Evolutionary conservation across 495 filamentous ascomycete species (phyloP).

Genomic region (Penicillium lividum): DNA sequence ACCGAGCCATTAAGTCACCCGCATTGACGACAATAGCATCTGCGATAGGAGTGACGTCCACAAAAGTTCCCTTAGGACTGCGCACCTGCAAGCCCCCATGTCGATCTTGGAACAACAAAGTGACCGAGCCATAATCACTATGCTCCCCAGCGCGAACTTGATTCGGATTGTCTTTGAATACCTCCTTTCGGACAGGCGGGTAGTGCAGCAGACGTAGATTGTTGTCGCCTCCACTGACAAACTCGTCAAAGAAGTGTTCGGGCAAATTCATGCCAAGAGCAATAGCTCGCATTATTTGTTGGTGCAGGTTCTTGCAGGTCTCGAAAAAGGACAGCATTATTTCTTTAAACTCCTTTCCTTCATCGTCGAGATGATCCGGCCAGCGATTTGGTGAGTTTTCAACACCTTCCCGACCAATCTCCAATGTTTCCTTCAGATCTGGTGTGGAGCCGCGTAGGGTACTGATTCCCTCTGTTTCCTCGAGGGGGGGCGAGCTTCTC

Average conservation of each 20-base stretch:
- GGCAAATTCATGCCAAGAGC: constrained; percentile 79
- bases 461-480: constrained; percentile 58
- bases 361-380: constrained; percentile 65
- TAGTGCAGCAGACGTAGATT: constrained; percentile 90
- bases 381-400: constrained; percentile 73
- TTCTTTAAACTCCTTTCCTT: constrained; percentile 65
- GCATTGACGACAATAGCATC: constrained; percentile 90
- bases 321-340: constrained; percentile 73
- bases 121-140: constrained; percentile 86
- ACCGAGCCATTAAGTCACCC: constrained; percentile 82
- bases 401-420: constrained; percentile 78
- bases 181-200: constrained; percentile 63
- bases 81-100: constrained; percentile 83
- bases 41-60: constrained; percentile 80
- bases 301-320: constrained; percentile 72
- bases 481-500: constrained; percentile 71
- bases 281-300: constrained; percentile 83
- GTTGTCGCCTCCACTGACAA: constrained; percentile 74
- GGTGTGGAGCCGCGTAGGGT: constrained; percentile 59
- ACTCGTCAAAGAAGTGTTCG: constrained; percentile 74
- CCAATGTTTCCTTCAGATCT: constrained; percentile 82
- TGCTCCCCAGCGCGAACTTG: constrained; percentile 86
- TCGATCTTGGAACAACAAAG: constrained; percentile 85
- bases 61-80: constrained; percentile 72
- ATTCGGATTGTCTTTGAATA: constrained; percentile 68